Evolutionary conservation across 2,329 filamentous ascomycete species (phyloP).

Genomic region (Hortaea werneckii): DNA sequence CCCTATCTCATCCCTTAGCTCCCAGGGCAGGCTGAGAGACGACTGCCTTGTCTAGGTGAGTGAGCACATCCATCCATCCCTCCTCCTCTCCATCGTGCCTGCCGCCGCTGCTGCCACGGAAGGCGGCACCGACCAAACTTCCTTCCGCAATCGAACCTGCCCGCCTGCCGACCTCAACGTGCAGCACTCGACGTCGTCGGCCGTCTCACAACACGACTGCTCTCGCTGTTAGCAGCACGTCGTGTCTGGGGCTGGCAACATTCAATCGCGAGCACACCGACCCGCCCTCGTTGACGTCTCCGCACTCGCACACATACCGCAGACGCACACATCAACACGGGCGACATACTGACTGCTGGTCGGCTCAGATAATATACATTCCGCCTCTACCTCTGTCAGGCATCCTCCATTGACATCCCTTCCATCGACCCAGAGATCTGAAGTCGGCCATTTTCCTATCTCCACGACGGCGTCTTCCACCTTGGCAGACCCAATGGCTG

Average conservation of each 20-base stretch:
- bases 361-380: constrained; percentile 17
- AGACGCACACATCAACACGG: not conserved
- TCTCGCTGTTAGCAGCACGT: not conserved
- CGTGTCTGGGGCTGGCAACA: not conserved
- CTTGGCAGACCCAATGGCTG: constrained; percentile 26
- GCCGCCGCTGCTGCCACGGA: no score
- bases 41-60: not conserved
- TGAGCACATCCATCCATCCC: not conserved
- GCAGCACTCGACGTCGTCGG: no score
- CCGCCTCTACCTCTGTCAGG: constrained; percentile 7
- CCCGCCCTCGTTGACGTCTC: not conserved
- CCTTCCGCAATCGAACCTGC: no score
- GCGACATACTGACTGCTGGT: constrained; percentile 21
- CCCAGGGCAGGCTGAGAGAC: not conserved
- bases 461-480: not conserved
- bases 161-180: no score
- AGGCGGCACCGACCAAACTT: no score
- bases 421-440: not conserved
- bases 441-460: not conserved
- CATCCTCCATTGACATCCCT: constrained; percentile 1
- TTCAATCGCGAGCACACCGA: not conserved
- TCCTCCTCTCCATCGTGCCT: not conserved
- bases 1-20: not conserved
- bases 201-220: not conserved
- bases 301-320: not conserved